Conservation (phyloP, 441 rosid species). For the Pelargonium australe region DNA sequence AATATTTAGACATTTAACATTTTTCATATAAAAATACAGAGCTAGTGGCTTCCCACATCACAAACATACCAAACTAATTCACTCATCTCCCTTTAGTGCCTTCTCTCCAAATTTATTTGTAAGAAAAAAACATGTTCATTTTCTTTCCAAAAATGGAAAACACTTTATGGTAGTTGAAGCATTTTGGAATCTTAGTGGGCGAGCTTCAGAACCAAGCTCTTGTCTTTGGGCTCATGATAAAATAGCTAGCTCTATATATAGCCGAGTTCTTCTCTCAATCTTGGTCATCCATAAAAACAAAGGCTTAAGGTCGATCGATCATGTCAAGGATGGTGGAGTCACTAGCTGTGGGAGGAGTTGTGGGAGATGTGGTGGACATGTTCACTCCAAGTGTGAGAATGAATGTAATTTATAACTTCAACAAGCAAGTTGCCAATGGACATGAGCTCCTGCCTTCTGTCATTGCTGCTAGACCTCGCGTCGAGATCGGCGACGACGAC, state of each 20-base stretch:
- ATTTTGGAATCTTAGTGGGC: conserved; percentile 22
- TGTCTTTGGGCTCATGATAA: background rate
- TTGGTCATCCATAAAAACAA: conserved; percentile 27
- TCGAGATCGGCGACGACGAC: conserved; percentile 58
- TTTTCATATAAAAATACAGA: no score
- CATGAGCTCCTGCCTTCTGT: conserved; percentile 48
- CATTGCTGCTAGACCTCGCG: conserved; percentile 42
- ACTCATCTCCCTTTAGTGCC: background rate
- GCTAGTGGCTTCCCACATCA: no score
- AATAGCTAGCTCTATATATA: background rate
- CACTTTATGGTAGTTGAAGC: conserved; percentile 19
- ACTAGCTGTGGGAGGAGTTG: conserved; percentile 44
- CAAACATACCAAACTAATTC: no score
- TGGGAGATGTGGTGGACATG: conserved; percentile 59
- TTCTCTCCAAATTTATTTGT: background rate
- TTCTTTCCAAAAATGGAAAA: conserved; percentile 19
- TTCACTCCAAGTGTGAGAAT: conserved; percentile 47
- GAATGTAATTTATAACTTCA: conserved; percentile 40
- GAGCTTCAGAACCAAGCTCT: conserved; percentile 23
- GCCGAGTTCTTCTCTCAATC: background rate
- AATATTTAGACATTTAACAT: no score
- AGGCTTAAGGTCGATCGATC: no score
- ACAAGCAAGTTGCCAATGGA: conserved; percentile 55
- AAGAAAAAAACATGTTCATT: conserved; percentile 17
- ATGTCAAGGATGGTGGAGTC: conserved; percentile 59